Percentiles rank a stretch among this genome's conserved stretches.
Evolutionary conservation across 805 yeast genomes (phyloP).

Genomic region (Metschnikowia rubicola): DNA sequence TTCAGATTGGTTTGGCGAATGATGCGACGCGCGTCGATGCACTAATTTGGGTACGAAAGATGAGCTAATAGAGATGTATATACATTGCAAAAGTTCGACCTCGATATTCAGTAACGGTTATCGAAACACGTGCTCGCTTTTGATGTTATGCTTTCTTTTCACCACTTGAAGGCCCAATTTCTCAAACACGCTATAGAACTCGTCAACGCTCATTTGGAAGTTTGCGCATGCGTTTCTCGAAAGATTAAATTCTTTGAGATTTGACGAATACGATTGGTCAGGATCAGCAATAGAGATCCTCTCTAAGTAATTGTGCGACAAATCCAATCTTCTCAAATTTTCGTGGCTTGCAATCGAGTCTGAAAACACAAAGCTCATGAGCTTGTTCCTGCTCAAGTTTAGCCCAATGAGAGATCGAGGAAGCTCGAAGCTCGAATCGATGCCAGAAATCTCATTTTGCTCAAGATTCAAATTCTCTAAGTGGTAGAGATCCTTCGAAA

Average conservation of each 20-base stretch:
- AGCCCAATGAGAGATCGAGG: conserved; percentile 14
- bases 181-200: conserved; percentile 25
- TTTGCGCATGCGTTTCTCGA: conserved; percentile 17
- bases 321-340: conserved; percentile 13
- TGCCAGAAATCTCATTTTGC: conserved; percentile 14
- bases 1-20: too few relatives aligned
- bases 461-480: conserved; percentile 13
- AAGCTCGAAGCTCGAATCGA: conserved; percentile 11
- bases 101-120: neutral
- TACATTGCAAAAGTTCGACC: too few relatives aligned
- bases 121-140: conserved; percentile 23
- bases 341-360: conserved; percentile 10
- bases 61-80: too few relatives aligned
- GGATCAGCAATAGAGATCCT: conserved; percentile 3
- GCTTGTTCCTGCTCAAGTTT: conserved; percentile 19
- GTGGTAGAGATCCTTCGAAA: conserved; percentile 1
- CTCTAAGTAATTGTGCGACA: conserved; percentile 10
- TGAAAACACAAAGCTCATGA: conserved; percentile 15
- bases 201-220: conserved; percentile 15
- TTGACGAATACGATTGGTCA: conserved; percentile 3
- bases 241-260: conserved; percentile 19
- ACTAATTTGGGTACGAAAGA: too few relatives aligned
- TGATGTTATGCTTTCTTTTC: conserved; percentile 25
- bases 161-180: conserved; percentile 19
- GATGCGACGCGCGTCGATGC: neutral